These are phyloP conservation scores for Quercus dentata DNA, from an alignment of 306 rosid species.

Conservation along the genomic window DNA sequence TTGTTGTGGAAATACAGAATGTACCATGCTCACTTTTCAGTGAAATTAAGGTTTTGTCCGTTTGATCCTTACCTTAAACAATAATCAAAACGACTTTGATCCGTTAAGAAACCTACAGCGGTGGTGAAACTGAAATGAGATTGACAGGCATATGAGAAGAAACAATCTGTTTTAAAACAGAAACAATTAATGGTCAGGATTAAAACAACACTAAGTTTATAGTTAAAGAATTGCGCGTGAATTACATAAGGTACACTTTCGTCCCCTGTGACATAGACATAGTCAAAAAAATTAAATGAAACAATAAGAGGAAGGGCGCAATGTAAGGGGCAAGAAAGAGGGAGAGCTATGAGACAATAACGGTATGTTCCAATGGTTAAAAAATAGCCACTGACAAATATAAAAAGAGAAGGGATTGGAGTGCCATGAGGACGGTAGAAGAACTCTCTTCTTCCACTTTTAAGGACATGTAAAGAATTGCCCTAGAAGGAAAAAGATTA, in stretches of 20 bases:
- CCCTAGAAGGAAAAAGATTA: constrained; percentile 27
- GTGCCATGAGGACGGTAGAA: constrained; percentile 13
- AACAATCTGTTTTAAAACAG: too few species aligned
- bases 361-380: constrained; percentile 25
- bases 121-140: too few species aligned
- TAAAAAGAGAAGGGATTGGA: constrained; percentile 28
- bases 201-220: too few species aligned
- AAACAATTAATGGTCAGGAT: too few species aligned
- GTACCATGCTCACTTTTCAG: constrained; percentile 24
- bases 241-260: background rate
- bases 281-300: background rate
- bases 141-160: too few species aligned
- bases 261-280: background rate
- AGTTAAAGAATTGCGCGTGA: too few species aligned
- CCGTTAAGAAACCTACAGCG: too few species aligned
- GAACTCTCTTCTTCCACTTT: constrained; percentile 41
- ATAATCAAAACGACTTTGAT: too few species aligned
- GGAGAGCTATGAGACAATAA: background rate
- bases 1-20: background rate
- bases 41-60: too few species aligned
- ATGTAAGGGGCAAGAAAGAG: constrained; percentile 26
- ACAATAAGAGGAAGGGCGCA: constrained; percentile 18
- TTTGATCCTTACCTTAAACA: too few species aligned
- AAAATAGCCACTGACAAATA: constrained; percentile 4
- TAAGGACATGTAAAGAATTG: background rate